Evolutionary conservation across 2,329 filamentous ascomycete species (phyloP).

Genomic region (Aspergillus amoenus): DNA sequence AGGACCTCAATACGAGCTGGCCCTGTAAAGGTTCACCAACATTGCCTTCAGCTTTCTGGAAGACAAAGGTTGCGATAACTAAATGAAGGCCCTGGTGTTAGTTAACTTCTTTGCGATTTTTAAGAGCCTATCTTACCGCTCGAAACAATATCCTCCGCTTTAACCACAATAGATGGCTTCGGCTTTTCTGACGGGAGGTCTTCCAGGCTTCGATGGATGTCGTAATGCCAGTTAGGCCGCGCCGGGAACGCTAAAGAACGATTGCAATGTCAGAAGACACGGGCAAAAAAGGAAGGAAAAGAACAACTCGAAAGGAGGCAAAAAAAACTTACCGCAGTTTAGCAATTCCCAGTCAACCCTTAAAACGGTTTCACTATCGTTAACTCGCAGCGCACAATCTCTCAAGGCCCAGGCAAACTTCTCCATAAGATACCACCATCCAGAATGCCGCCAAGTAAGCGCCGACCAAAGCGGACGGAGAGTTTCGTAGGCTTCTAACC

Average conservation of each 20-base stretch:
- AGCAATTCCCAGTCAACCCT: conserved; percentile 59
- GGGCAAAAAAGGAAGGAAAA: no score
- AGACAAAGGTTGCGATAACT: conserved; percentile 54
- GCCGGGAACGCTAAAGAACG: conserved; percentile 33
- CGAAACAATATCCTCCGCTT: conserved; percentile 49
- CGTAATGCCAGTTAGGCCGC: conserved; percentile 40
- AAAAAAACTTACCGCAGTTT: conserved; percentile 32
- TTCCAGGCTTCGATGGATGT: conserved; percentile 50
- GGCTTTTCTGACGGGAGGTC: conserved; percentile 35
- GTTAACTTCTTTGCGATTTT: conserved; percentile 12
- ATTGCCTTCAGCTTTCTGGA: conserved; percentile 55
- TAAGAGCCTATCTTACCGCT: conserved; percentile 34
- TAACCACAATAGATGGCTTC: conserved; percentile 49
- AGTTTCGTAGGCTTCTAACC: conserved; percentile 51
- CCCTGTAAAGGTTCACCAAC: conserved; percentile 59
- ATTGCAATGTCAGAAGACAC: not conserved
- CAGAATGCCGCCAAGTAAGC: conserved; percentile 58
- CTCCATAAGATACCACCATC: conserved; percentile 59
- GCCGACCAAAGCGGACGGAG: conserved; percentile 56
- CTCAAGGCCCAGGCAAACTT: conserved; percentile 55
- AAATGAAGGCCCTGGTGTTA: conserved; percentile 13
- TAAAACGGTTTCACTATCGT: conserved; percentile 50
- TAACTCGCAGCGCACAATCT: conserved; percentile 50
- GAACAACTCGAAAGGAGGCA: not conserved
- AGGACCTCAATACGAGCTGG: conserved; percentile 56